These are phyloP conservation scores for Ceratocystis variospora DNA, from an alignment of 2,329 filamentous ascomycete species.

Conservation along the genomic window DNA sequence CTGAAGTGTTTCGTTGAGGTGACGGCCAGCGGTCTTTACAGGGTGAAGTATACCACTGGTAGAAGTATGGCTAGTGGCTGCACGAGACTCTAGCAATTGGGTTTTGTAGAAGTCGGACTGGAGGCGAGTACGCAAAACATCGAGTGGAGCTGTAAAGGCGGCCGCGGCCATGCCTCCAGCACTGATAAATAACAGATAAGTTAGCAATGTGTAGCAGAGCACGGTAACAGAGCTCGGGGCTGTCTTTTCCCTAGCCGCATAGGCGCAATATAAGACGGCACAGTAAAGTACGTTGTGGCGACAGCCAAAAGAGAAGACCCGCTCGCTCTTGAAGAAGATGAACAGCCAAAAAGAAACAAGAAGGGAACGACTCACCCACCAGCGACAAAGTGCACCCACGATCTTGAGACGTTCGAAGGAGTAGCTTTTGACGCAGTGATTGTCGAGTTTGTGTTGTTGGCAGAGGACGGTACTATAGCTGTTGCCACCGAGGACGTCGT, in stretches of 20 bases:
- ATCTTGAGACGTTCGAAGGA: constrained; percentile 46
- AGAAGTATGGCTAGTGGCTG: constrained; percentile 37
- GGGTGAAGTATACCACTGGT: constrained; percentile 39
- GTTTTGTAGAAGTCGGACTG: constrained; percentile 86
- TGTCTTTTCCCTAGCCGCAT: not conserved
- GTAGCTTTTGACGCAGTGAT: not conserved
- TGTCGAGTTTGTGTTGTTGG: not conserved
- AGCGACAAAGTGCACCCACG: constrained; percentile 84
- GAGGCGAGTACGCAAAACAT: constrained; percentile 83
- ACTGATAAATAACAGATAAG: constrained; percentile 32
- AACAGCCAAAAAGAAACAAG: not conserved
- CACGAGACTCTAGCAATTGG: constrained; percentile 56
- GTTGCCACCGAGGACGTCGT: constrained; percentile 32
- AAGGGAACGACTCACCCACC: constrained; percentile 54
- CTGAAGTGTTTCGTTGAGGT: constrained; percentile 73
- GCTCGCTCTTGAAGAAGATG: not conserved
- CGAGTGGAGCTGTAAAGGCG: constrained; percentile 83
- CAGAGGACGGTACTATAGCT: constrained; percentile 21
- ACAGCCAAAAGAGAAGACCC: not conserved
- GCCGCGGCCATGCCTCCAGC: constrained; percentile 83
- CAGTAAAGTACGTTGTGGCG: not conserved
- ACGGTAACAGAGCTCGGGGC: not conserved
- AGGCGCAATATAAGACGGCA: no score
- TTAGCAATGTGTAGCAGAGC: not conserved
- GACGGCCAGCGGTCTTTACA: constrained; percentile 51